Conservation (phyloP, 1,284 basidiomycete genomes). For the Laetiporus sulphureus region DNA sequence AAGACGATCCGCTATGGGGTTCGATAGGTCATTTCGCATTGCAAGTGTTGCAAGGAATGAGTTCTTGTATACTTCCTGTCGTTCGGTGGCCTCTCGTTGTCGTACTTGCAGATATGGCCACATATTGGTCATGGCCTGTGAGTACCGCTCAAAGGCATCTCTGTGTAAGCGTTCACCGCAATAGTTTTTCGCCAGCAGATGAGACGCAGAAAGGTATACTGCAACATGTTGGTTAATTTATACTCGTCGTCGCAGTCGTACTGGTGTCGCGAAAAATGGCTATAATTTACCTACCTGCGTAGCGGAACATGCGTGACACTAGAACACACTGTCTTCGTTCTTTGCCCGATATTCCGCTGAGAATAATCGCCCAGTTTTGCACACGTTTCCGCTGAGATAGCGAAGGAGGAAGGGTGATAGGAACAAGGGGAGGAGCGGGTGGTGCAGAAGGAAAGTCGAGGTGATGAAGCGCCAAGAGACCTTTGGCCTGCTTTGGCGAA, state of each 20-base stretch:
- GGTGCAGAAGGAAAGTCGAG: conserved; percentile 28
- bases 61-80: conserved; percentile 32
- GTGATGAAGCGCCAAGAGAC: conserved; percentile 10
- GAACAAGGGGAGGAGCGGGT: conserved; percentile 23
- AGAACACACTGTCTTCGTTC: conserved; percentile 38
- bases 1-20: conserved; percentile 36
- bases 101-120: conserved; percentile 62
- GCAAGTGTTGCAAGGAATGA: conserved; percentile 44
- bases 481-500: background rate
- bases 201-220: conserved; percentile 58
- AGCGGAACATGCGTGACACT: conserved; percentile 57
- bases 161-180: conserved; percentile 39
- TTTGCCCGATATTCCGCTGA: conserved; percentile 37
- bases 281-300: conserved; percentile 43
- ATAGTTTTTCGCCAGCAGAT: conserved; percentile 39
- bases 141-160: conserved; percentile 29
- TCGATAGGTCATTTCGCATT: conserved; percentile 9
- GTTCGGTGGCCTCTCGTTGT: conserved; percentile 32
- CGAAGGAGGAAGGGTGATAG: conserved; percentile 49
- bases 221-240: background rate
- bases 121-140: conserved; percentile 46
- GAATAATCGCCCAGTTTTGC: conserved; percentile 44
- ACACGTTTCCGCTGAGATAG: conserved; percentile 50
- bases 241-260: background rate
- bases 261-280: background rate